phyloP scores from a whole-genome alignment of 768 basidiomycete species.

The Suillus placidus region DNA sequence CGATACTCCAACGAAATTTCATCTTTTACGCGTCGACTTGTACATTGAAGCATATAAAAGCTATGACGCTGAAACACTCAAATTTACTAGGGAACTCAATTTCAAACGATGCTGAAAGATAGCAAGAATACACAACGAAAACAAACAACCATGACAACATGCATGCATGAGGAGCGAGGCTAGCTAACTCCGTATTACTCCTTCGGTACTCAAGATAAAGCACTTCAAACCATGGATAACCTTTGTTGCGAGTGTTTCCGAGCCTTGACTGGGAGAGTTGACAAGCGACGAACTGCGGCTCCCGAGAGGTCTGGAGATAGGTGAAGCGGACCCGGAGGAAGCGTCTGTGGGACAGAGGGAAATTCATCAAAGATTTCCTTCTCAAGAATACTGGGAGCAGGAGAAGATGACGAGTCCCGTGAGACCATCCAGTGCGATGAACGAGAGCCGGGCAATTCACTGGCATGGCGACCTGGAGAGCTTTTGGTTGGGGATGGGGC shows the following conservation, averaged over 20 bases:
- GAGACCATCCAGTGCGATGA: constrained; percentile 54
- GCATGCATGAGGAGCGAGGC: neutral
- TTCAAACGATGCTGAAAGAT: neutral
- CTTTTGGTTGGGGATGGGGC: constrained; percentile 21
- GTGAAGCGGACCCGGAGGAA: constrained; percentile 37
- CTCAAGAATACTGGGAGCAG: constrained; percentile 52
- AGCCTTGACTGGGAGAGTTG: constrained; percentile 31
- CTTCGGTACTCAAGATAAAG: neutral
- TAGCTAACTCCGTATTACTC: neutral
- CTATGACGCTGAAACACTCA: neutral
- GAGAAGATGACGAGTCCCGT: constrained; percentile 40
- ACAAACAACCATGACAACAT: neutral
- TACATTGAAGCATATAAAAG: neutral
- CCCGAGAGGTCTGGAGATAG: constrained; percentile 19
- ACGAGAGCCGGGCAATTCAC: constrained; percentile 25
- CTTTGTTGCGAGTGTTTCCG: constrained; percentile 29
- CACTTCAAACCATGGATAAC: constrained; percentile 25
- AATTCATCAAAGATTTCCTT: constrained; percentile 69
- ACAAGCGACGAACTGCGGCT: constrained; percentile 19
- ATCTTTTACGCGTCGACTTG: neutral
- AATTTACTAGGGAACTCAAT: neutral
- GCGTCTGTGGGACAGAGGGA: constrained; percentile 64
- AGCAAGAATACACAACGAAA: constrained; percentile 5
- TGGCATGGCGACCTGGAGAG: constrained; percentile 12
- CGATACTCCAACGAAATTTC: neutral